Evolutionary conservation across 176 grass and related monocot species (phyloP).

Genomic region (Oryza officinalis): DNA sequence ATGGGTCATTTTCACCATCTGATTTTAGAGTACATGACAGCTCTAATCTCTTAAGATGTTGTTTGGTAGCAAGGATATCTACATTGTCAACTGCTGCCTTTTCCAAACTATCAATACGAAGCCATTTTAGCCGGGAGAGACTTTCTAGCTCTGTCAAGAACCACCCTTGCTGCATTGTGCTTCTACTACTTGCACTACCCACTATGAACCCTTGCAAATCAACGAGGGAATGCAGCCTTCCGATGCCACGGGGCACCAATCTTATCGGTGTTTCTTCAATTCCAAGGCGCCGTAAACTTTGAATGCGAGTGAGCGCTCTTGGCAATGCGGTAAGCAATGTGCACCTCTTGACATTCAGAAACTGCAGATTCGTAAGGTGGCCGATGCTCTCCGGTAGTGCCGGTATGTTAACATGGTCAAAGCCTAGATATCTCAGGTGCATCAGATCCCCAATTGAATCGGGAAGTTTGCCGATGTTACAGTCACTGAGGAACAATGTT

Average conservation of each 20-base stretch:
- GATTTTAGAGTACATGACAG: neutral
- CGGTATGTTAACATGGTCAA: neutral
- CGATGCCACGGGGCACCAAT: neutral
- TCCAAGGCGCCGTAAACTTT: neutral
- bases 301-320: neutral
- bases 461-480: neutral
- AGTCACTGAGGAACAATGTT: neutral
- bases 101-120: neutral
- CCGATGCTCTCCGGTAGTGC: neutral
- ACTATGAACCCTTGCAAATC: neutral
- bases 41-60: neutral
- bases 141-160: neutral
- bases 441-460: neutral
- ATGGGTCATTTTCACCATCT: neutral
- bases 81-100: neutral
- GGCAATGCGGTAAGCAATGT: neutral
- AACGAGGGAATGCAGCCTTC: neutral
- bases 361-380: neutral
- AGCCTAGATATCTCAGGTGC: neutral
- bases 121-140: neutral
- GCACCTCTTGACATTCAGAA: neutral
- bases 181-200: neutral
- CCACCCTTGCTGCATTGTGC: neutral
- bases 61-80: neutral
- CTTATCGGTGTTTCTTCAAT: neutral